Percentiles rank a stretch among this genome's conserved stretches.
Evolutionary conservation across 306 rosid species (phyloP).

Genomic region (Glycine tomentella): DNA sequence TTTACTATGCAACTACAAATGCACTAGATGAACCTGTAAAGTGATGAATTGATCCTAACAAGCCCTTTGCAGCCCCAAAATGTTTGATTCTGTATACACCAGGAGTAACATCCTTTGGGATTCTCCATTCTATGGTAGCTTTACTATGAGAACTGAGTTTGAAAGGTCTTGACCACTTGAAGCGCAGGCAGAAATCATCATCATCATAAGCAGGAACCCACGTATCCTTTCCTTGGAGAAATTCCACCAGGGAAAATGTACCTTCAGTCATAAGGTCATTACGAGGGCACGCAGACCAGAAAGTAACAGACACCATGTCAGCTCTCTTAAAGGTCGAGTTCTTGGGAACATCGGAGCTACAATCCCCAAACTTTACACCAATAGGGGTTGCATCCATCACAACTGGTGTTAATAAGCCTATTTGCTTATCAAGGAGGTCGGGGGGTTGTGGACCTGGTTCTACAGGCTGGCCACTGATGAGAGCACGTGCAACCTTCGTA

Average conservation of each 20-base stretch:
- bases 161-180: constrained; percentile 86
- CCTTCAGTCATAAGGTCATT: constrained; percentile 97
- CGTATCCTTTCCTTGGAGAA: constrained; percentile 62
- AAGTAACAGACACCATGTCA: constrained; percentile 63
- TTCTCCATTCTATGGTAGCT: constrained; percentile 88
- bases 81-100: constrained; percentile 87
- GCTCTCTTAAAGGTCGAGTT: constrained; percentile 80
- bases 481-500: constrained; percentile 79
- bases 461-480: constrained; percentile 54
- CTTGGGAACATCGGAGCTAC: constrained; percentile 66
- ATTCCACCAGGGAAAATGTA: constrained; percentile 85
- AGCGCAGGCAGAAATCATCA: constrained; percentile 90
- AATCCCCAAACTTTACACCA: constrained; percentile 75
- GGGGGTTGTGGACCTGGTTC: constrained; percentile 89
- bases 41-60: constrained; percentile 71
- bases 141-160: constrained; percentile 68
- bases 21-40: constrained; percentile 92
- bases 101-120: constrained; percentile 63
- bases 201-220: constrained; percentile 94
- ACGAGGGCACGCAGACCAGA: constrained; percentile 95
- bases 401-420: constrained; percentile 82
- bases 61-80: constrained; percentile 82
- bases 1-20: constrained; percentile 70
- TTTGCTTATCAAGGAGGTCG: constrained; percentile 75
- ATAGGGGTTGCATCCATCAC: constrained; percentile 72